A percentile compares a stretch with the other conserved stretches of the same genome.
Evolutionary conservation across 1,139 yeast genomes (phyloP).

Genomic region (Yamadazyma atmosphaerica): DNA sequence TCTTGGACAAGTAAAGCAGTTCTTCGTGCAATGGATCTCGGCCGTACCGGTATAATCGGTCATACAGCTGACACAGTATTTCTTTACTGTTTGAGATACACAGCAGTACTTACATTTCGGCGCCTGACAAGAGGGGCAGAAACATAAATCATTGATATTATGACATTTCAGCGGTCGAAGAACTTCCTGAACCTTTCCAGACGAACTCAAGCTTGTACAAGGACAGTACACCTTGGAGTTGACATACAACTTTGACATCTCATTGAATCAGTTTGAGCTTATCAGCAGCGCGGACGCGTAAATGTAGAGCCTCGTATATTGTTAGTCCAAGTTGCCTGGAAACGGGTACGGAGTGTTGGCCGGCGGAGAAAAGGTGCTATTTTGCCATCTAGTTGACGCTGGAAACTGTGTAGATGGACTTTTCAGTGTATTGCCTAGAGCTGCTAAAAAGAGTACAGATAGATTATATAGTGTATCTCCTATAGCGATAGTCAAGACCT

Average conservation of each 20-base stretch:
- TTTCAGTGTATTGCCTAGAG: too few relatives aligned
- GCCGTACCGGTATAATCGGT: slow-evolving; percentile 29
- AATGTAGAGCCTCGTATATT: too few relatives aligned
- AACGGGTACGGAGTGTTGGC: too few relatives aligned
- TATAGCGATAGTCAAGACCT: too few relatives aligned
- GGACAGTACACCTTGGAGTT: slow-evolving; percentile 11
- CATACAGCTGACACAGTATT: slow-evolving; percentile 41
- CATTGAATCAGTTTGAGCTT: background rate
- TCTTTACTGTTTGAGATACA: slow-evolving; percentile 22
- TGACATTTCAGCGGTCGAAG: slow-evolving; percentile 5
- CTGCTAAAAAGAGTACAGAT: too few relatives aligned
- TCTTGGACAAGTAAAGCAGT: slow-evolving; percentile 42
- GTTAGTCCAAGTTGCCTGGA: too few relatives aligned
- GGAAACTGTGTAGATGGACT: too few relatives aligned
- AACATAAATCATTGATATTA: slow-evolving; percentile 24
- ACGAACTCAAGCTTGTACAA: slow-evolving; percentile 4
- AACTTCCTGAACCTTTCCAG: slow-evolving; percentile 5
- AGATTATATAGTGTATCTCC: too few relatives aligned
- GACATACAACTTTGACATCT: slow-evolving; percentile 10
- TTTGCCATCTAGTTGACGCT: too few relatives aligned
- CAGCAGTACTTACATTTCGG: slow-evolving; percentile 31
- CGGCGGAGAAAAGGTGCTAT: too few relatives aligned
- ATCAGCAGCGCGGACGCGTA: too few relatives aligned
- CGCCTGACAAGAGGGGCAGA: slow-evolving; percentile 40
- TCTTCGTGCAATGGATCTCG: slow-evolving; percentile 30